Evolutionary conservation across 192 early-diverging fungal genomes (phyloP).

Genomic region (Haplosporangium gracile): DNA sequence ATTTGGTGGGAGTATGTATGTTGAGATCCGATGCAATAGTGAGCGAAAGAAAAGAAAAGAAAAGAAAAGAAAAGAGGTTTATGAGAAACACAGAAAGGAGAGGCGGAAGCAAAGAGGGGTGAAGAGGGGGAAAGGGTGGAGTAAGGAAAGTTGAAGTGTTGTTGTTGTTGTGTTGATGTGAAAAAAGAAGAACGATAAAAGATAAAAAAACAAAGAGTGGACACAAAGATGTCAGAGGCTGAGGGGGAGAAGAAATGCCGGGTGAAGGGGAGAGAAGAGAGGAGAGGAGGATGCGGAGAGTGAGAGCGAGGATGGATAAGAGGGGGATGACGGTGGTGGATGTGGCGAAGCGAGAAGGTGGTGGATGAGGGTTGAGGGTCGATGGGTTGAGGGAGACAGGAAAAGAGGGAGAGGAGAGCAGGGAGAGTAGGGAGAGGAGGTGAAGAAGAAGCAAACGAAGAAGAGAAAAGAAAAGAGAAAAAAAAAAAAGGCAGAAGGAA

Average conservation of each 20-base stretch:
- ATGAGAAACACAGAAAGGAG: background rate
- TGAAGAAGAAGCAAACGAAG: background rate
- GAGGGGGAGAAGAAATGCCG: background rate
- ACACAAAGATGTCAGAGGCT: slow-evolving; percentile 2
- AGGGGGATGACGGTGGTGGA: background rate
- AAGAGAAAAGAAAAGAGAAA: background rate
- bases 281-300: background rate
- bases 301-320: background rate
- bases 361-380: background rate
- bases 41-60: background rate
- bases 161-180: background rate
- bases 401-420: background rate
- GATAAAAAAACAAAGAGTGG: background rate
- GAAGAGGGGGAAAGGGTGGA: background rate
- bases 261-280: background rate
- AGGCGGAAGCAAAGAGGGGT: background rate
- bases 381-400: background rate
- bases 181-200: background rate
- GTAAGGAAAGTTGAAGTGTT: background rate
- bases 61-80: background rate
- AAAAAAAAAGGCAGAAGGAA: background rate
- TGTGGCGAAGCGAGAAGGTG: background rate
- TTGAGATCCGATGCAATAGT: too few relatives aligned
- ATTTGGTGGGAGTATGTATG: background rate
- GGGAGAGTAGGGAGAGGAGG: background rate